Evolutionary conservation across 352 stramenopile species (phyloP).

Genomic region (Aphanomyces invadans): DNA sequence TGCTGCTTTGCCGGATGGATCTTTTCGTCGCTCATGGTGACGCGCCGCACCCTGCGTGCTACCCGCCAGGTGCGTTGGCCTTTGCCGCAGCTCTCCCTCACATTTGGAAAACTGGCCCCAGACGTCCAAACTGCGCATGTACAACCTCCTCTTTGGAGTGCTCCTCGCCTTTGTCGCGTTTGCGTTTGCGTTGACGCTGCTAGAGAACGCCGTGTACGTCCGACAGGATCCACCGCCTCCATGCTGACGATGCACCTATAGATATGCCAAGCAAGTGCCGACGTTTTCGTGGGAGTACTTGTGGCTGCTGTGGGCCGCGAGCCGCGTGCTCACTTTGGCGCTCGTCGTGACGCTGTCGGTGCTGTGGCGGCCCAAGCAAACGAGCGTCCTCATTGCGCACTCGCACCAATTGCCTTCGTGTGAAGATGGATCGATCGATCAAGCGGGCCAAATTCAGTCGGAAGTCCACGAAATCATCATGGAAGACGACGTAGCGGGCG

Average conservation of each 20-base stretch:
- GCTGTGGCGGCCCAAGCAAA: conserved; percentile 63
- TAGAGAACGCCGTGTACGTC: conserved; percentile 73
- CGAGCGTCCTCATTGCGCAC: conserved; percentile 55
- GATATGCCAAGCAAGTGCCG: conserved; percentile 56
- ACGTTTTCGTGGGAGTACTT: conserved; percentile 54
- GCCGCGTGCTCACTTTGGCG: conserved; percentile 59
- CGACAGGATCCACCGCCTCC: not conserved
- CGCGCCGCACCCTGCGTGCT: conserved; percentile 63
- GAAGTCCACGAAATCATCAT: too few species aligned
- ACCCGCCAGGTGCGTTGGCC: conserved; percentile 53
- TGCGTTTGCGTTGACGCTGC: conserved; percentile 66
- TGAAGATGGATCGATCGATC: conserved; percentile 5
- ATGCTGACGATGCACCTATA: conserved; percentile 24
- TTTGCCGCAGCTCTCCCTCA: too few species aligned
- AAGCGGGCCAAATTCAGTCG: too few species aligned
- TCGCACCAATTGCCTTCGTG: conserved; percentile 66
- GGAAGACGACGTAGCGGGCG: too few species aligned
- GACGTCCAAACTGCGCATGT: conserved; percentile 72
- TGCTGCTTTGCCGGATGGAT: conserved; percentile 80
- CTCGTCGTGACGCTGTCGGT: conserved; percentile 59
- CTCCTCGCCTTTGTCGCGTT: conserved; percentile 52
- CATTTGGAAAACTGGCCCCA: too few species aligned
- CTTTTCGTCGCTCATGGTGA: conserved; percentile 68
- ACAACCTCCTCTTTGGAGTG: conserved; percentile 47
- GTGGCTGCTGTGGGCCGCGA: conserved; percentile 73